These are phyloP conservation scores for Neurospora discreta DNA, from an alignment of 495 filamentous ascomycete species.

Conservation along the genomic window DNA sequence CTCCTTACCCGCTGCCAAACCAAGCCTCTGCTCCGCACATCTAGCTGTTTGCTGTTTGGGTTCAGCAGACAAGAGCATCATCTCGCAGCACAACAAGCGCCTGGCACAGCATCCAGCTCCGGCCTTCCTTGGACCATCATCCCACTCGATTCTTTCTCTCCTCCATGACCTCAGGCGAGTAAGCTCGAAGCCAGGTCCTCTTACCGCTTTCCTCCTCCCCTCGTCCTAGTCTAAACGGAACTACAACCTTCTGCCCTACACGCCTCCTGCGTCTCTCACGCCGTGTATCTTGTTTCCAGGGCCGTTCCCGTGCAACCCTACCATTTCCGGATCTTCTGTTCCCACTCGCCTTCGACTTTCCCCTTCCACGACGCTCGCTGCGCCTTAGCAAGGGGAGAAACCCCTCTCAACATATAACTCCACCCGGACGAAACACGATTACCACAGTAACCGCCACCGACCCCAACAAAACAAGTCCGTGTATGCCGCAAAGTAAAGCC, in stretches of 20 bases:
- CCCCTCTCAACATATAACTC: constrained; percentile 1
- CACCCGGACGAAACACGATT: constrained; percentile 7
- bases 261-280: constrained; percentile 26
- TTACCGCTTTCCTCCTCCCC: constrained; percentile 19
- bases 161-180: constrained; percentile 20
- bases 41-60: background rate
- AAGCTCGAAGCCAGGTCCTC: constrained; percentile 8
- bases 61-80: constrained; percentile 1
- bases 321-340: constrained; percentile 17
- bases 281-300: constrained; percentile 18
- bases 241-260: constrained; percentile 2
- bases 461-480: background rate
- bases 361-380: background rate
- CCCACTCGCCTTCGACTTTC: constrained; percentile 12
- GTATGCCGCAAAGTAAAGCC: constrained; percentile 14
- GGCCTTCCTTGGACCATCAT: constrained; percentile 1
- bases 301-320: constrained; percentile 18
- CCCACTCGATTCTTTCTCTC: background rate
- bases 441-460: constrained; percentile 1
- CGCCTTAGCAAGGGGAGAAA: background rate
- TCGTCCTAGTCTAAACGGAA: constrained; percentile 6
- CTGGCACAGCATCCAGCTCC: constrained; percentile 9
- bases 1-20: constrained; percentile 1
- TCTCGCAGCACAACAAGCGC: constrained; percentile 26
- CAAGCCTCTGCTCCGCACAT: constrained; percentile 1